Evolutionary conservation across 1,284 basidiomycete species (phyloP).

Genomic region (Chondrostereum purpureum): DNA sequence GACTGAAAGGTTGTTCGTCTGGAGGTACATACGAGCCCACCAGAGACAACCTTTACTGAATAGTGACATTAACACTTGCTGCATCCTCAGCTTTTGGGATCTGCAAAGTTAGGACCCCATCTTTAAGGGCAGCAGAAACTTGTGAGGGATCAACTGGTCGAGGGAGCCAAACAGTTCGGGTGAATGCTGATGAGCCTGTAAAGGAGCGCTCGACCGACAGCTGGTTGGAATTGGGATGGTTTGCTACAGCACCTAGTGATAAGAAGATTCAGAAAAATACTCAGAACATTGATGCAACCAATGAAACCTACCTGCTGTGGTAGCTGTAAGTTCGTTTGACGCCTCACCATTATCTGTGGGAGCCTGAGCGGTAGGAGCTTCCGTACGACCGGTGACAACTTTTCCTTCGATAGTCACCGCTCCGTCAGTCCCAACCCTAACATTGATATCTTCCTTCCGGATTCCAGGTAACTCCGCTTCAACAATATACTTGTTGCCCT

Average conservation of each 20-base stretch:
- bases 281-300: background rate
- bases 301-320: constrained; percentile 15
- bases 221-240: constrained; percentile 32
- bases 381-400: constrained; percentile 23
- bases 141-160: constrained; percentile 49
- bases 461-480: constrained; percentile 76
- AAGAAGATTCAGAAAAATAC: constrained; percentile 2
- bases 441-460: constrained; percentile 69
- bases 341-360: constrained; percentile 2
- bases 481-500: constrained; percentile 57
- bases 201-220: constrained; percentile 55
- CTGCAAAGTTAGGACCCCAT: constrained; percentile 62
- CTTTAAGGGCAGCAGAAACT: constrained; percentile 58
- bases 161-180: constrained; percentile 66
- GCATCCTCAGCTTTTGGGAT: constrained; percentile 58
- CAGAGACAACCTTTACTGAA: constrained; percentile 25
- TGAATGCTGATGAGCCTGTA: constrained; percentile 48
- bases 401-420: constrained; percentile 70
- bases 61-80: constrained; percentile 34
- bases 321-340: too few species aligned
- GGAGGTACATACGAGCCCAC: too few species aligned
- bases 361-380: constrained; percentile 12
- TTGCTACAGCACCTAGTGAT: constrained; percentile 17
- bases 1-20: too few species aligned
- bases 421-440: constrained; percentile 60